Evolutionary conservation across 192 early-diverging fungal genomes (phyloP).

Genomic region (Phycomyces blakesleeanus): DNA sequence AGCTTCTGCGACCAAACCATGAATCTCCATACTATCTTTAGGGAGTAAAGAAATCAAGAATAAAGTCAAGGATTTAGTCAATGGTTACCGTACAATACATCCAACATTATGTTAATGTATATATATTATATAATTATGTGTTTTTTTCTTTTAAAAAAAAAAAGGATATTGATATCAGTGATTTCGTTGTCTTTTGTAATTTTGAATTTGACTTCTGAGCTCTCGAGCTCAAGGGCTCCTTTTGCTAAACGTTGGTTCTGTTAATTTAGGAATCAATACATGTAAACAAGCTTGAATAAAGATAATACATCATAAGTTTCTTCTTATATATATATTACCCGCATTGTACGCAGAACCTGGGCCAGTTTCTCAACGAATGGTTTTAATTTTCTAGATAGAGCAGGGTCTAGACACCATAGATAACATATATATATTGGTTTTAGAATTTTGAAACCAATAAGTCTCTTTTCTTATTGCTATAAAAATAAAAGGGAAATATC

Average conservation of each 20-base stretch:
- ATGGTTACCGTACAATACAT: neutral
- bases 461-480: neutral
- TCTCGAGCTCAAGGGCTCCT: conserved; percentile 70
- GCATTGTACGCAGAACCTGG: conserved; percentile 48
- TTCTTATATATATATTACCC: conserved; percentile 42
- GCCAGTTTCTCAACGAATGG: conserved; percentile 44
- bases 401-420: conserved; percentile 39
- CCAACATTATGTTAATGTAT: neutral
- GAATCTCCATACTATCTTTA: conserved; percentile 63
- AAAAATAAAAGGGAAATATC: too few species aligned
- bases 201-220: conserved; percentile 72
- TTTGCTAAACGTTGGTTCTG: conserved; percentile 48
- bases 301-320: too few species aligned
- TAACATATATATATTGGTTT: conserved; percentile 21
- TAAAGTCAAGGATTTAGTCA: conserved; percentile 2
- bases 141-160: conserved; percentile 4
- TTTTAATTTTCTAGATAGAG: conserved; percentile 17
- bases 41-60: conserved; percentile 34
- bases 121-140: too few species aligned
- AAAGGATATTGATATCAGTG: conserved; percentile 51
- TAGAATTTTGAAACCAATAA: neutral
- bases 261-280: neutral
- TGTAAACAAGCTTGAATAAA: too few species aligned
- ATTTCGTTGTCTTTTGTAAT: conserved; percentile 57
- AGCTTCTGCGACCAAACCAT: conserved; percentile 73